A percentile compares a stretch with the other conserved stretches of the same genome.
These are phyloP conservation scores for Ustilago trichophora DNA, from an alignment of 1,284 basidiomycete genomes.

Conservation along the genomic window DNA sequence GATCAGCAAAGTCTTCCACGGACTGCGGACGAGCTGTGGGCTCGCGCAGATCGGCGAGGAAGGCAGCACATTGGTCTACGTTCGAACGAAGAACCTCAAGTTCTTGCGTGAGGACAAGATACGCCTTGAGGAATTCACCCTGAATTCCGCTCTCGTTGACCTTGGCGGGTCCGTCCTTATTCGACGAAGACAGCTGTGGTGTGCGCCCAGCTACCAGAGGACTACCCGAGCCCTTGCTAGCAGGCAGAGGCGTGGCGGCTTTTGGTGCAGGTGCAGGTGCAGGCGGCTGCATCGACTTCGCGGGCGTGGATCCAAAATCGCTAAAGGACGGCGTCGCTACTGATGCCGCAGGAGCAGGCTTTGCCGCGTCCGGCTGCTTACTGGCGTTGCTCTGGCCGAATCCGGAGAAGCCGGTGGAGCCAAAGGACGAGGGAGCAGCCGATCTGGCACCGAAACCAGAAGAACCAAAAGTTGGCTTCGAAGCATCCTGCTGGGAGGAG, in stretches of 20 bases:
- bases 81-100: constrained; percentile 54
- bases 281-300: constrained; percentile 6
- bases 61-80: constrained; percentile 51
- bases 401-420: constrained; percentile 11
- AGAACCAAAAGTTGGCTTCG: constrained; percentile 14
- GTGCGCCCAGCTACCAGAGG: constrained; percentile 19
- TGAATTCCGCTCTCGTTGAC: constrained; percentile 60
- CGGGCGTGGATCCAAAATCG: constrained; percentile 6
- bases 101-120: constrained; percentile 67
- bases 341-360: constrained; percentile 3
- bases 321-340: constrained; percentile 7
- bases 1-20: constrained; percentile 50
- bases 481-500: constrained; percentile 19
- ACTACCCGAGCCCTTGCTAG: constrained; percentile 7
- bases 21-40: constrained; percentile 34
- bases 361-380: constrained; percentile 1
- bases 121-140: constrained; percentile 61
- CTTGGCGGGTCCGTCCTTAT: constrained; percentile 22
- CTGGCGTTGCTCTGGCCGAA: constrained; percentile 6
- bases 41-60: constrained; percentile 61
- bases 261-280: constrained; percentile 1
- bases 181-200: constrained; percentile 25
- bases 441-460: constrained; percentile 12
- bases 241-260: background rate
- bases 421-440: constrained; percentile 6